Base-by-base conservation (phyloP, 495 filamentous ascomycete genomes). In the Xylaria nigripes region DNA sequence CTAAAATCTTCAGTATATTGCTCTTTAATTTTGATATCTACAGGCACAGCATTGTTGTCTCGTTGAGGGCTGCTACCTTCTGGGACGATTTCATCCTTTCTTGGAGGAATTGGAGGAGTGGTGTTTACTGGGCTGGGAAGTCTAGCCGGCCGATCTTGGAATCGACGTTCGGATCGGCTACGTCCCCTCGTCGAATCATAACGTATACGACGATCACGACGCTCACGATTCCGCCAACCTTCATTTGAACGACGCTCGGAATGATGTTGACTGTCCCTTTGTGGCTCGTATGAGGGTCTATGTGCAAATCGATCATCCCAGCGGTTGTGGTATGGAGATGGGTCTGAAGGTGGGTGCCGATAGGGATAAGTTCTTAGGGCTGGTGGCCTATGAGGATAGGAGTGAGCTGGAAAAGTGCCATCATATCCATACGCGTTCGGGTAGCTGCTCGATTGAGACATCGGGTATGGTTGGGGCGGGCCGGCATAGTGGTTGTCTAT, bases 1-100 rank as follows among this genome's bases (percentile, higher is more conserved):
- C 67, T 61, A 6, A 66, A 71, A 8, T 68, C 63, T 18, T 67
- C 58, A n/a, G 8, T 44, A 15, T 44, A 36, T 6, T 50, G 29
- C 4, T 54, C 44, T 5, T 7, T 6, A 6, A 3, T 19, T 5
- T 10, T 42, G 5, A 13, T 23, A 16, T 45, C 32, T 12, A 18
- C 27, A 36, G 6, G 25, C 12, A 38, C 15, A 6, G 25, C 21
- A 3, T 44, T 27, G 12, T 15, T 49, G 19, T 29, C 15, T 40
- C 27, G n/a, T 41, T 43, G 6, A 38, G 21, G n/a, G 25, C 29
- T 38, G 22, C 24, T 55, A 21, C 1, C 21, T 27, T 44, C 45
- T 6, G 24, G 5, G 3, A 3, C 15, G 27, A 22, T 38, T 21
- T 27, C 18, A n/a, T 25, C 21, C 21, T 19, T 55, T 22, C 0